phyloP scores from a whole-genome alignment of 2,329 filamentous ascomycete genomes.

The Penicillium sp. region DNA sequence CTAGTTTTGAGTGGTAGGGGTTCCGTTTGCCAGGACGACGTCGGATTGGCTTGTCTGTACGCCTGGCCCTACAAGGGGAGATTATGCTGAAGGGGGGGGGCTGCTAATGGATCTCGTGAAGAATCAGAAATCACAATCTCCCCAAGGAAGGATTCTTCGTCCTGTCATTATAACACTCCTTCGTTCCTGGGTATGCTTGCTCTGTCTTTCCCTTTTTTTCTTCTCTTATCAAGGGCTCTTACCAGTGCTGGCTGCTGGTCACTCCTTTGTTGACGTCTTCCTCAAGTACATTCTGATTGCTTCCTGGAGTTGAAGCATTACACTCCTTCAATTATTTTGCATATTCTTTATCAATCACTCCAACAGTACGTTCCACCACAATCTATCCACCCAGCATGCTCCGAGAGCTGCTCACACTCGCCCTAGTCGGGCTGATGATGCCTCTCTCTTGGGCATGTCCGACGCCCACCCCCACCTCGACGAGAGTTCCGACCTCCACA shows the following conservation, averaged over 20 bases:
- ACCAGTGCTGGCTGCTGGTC: neutral
- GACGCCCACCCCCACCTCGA: conserved; percentile 4
- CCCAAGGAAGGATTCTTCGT: neutral
- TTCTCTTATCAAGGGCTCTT: neutral
- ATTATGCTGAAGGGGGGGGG: neutral
- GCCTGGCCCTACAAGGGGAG: neutral
- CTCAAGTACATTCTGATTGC: conserved; percentile 6
- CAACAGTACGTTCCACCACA: neutral
- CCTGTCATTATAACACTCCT: neutral
- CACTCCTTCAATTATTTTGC: neutral
- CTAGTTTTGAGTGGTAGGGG: neutral
- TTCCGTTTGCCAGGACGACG: neutral
- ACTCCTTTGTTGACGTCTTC: neutral
- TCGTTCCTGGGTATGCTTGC: neutral
- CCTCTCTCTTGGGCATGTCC: conserved; percentile 19
- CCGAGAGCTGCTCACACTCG: conserved; percentile 18
- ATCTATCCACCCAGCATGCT: conserved; percentile 13
- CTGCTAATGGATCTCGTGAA: neutral
- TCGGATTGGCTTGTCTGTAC: neutral
- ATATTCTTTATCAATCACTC: neutral
- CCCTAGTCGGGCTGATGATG: conserved; percentile 6
- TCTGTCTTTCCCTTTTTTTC: neutral
- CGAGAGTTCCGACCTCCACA: neutral
- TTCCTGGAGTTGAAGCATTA: neutral
- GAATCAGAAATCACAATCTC: neutral